These are phyloP conservation scores for Dryas drummondii DNA, from an alignment of 306 rosid genomes.

Conservation along the genomic window DNA sequence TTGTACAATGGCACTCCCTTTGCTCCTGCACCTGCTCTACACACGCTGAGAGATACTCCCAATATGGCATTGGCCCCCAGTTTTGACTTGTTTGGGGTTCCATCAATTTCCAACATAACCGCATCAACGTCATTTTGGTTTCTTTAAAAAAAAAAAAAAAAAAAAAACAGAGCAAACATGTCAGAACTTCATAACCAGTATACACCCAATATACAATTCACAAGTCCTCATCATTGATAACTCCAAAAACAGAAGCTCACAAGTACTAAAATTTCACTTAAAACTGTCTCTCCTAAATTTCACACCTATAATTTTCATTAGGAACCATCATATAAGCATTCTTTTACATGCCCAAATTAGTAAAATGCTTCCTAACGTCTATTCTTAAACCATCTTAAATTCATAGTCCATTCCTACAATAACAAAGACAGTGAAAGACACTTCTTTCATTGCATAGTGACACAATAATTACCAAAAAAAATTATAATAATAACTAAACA, in stretches of 20 bases:
- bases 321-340: not conserved
- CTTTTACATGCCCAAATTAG: not conserved
- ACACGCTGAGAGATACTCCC: constrained; percentile 90
- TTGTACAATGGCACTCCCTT: constrained; percentile 84
- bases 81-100: constrained; percentile 92
- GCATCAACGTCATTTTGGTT: constrained; percentile 90
- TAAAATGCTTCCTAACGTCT: not conserved
- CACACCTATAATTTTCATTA: not conserved
- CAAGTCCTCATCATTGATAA: not conserved
- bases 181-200: constrained; percentile 30
- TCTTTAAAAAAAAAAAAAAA: constrained; percentile 39
- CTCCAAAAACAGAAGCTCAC: not conserved
- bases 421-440: not conserved
- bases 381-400: not conserved
- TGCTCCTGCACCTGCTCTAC: constrained; percentile 98
- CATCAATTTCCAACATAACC: constrained; percentile 91
- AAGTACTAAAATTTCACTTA: not conserved
- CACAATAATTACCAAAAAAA: not conserved
- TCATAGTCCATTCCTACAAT: not conserved
- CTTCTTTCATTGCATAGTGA: not conserved
- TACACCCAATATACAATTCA: constrained; percentile 11
- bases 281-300: not conserved
- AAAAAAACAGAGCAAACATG: constrained; percentile 16
- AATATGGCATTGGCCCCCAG: constrained; percentile 96
- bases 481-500: not conserved